phyloP scores from a whole-genome alignment of 495 filamentous ascomycete species.

The Tuber indicum region DNA sequence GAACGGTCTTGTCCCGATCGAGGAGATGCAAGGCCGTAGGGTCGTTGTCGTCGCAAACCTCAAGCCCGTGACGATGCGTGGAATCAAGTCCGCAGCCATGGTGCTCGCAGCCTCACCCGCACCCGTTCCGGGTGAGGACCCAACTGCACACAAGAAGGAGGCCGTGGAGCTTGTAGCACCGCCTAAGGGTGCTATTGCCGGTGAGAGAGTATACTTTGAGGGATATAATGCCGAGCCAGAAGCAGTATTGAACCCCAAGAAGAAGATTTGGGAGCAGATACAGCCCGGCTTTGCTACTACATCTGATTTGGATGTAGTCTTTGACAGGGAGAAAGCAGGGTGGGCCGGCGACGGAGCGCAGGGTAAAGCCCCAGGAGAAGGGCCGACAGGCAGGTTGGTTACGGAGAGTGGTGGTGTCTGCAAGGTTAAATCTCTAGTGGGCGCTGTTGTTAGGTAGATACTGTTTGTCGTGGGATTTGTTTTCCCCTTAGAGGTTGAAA shows the following conservation, averaged over 20 bases:
- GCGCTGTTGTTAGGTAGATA: slow-evolving; percentile 61
- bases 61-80: slow-evolving; percentile 98
- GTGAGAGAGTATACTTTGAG: slow-evolving; percentile 85
- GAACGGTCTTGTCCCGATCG: slow-evolving; percentile 83
- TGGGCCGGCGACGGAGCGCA: slow-evolving; percentile 53
- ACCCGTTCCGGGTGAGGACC: slow-evolving; percentile 69
- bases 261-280: slow-evolving; percentile 95
- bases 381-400: slow-evolving; percentile 60
- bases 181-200: slow-evolving; percentile 68
- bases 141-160: slow-evolving; percentile 67
- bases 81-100: slow-evolving; percentile 93
- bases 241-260: slow-evolving; percentile 91
- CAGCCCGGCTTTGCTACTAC: slow-evolving; percentile 93
- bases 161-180: slow-evolving; percentile 81
- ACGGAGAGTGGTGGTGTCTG: slow-evolving; percentile 66
- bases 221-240: slow-evolving; percentile 92
- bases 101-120: slow-evolving; percentile 87
- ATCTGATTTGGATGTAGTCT: slow-evolving; percentile 66
- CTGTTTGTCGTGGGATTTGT: neutral
- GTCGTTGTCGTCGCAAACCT: slow-evolving; percentile 93
- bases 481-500: neutral
- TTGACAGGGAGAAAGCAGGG: slow-evolving; percentile 59
- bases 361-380: slow-evolving; percentile 53
- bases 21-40: slow-evolving; percentile 93
- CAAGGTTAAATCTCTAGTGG: slow-evolving; percentile 64